Evolutionary conservation across 2,329 filamentous ascomycete species (phyloP), one percentile per base, ranked within the genome.

Genomic region (Escovopsis weberi): DNA sequence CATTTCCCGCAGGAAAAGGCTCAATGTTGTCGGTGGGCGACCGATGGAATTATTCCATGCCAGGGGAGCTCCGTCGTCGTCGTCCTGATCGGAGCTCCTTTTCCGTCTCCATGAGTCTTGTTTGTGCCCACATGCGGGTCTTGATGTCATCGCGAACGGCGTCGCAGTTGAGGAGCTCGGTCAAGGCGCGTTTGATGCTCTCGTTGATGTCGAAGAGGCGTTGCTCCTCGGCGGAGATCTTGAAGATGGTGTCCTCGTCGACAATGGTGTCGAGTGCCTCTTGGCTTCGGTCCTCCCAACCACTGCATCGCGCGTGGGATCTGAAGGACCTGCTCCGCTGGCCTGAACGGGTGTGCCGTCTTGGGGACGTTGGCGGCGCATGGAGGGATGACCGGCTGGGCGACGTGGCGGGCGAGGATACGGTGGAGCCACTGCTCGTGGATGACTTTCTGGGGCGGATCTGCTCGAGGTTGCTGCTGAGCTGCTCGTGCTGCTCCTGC

Each of bases 151-250:
- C 58, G 36, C 72, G 69, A 12, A 75, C 70, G 33, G 66, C 60
- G 23, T 72, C 68, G 57, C 72, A 77, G 59, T 78, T 79, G 51
- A 79, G 67, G 12, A 79, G 66, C 55, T 77, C 74, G 6, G 74
- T 79, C 50, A 79, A 54, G 2, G 72, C 69, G 30, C 72, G 67
- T 61, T 79, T 79, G 61, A 78, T 74, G 50, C 69, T 67, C 57
- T 77, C 73, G 57, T 75, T 75, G 57, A 77, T 68, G 47, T 69
- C 64, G 40, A 64, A 72, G 10, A 77, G 64, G 46, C 66, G 70
- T 48, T 69, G 65, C 53, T 75, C 70, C 52, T 72, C 70, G 15
- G 61, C 60, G 1, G 66, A 69, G 48, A 75, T 66, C 51, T 70
- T 67, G 46, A 61, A 61, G 19, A 70, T 54, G 6, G 66, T 65